phyloP scores from a whole-genome alignment of 2,329 filamentous ascomycete species.

The Cladophialophora immunda region DNA sequence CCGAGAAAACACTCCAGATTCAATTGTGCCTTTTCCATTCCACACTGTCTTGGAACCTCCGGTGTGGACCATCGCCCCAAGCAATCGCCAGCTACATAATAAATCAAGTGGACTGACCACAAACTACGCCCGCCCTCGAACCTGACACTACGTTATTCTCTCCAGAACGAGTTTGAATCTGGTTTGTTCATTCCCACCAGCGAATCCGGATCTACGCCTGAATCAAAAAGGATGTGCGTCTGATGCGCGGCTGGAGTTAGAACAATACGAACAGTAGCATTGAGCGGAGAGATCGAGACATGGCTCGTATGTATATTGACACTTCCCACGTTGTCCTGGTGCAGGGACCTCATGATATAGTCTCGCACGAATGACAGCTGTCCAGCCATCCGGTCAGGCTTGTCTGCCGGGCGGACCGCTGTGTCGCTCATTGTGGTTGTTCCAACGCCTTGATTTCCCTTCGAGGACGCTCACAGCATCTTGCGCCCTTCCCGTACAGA shows the following conservation, averaged over 20 bases:
- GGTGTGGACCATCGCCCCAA: too few species aligned
- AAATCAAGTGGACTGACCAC: not conserved
- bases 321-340: not conserved
- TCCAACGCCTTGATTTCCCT: not conserved
- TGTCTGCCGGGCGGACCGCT: not conserved
- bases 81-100: not conserved
- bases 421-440: not conserved
- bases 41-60: too few species aligned
- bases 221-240: not conserved
- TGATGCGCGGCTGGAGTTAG: not conserved
- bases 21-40: too few species aligned
- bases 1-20: too few species aligned
- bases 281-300: constrained; percentile 6
- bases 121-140: not conserved
- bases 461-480: not conserved
- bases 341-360: not conserved
- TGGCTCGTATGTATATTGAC: constrained; percentile 26
- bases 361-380: not conserved
- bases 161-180: not conserved
- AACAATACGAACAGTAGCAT: not conserved
- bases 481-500: not conserved
- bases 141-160: not conserved
- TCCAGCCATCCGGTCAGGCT: not conserved
- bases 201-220: not conserved
- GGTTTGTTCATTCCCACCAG: not conserved